Evolutionary conservation across 176 grass and related monocot species (phyloP), one percentile per base, ranked within the genome.

Genomic region (maize (Zea mays)): DNA sequence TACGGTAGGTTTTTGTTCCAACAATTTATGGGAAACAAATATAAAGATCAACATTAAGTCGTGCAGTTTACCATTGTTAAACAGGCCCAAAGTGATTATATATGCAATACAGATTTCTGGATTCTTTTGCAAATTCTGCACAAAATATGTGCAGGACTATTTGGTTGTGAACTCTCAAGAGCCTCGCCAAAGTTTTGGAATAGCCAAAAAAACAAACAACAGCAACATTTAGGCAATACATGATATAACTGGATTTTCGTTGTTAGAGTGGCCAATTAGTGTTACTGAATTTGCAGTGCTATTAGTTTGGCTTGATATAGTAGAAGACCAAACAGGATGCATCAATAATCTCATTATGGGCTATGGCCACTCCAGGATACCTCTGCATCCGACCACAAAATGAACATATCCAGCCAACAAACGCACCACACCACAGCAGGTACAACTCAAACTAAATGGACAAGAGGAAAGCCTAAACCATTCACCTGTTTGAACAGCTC

Each of bases 401-500:
- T 61, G 40, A 82, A 47, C 43, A 76, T 34, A 78, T 80, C 44
- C 19, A 80, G 15, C 13, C 7, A 2, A 33, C 12, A 79, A 49
- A 27, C 27, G 27, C 27, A 27, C 27, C 20, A 3, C 50, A 20
- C 42, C 4, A 38, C 66, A 84, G 81, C 88, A 62, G 8, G 19
- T 14, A 19, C 34, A 77, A 73, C 9, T 39, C 67, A 66, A 86
- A 71, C 38, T 34, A 79, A 47, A 71, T 42, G 50, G 7, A 74
- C 37, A 39, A 39, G 62, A 89, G 63, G 43, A 6, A 57, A 69
- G 67, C 11, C 37, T 17, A 51, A 60, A 10, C 52, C 63, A 62
- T 56, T 80, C 82, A 98, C 96, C 90, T 99, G 96, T 62, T 86
- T 74, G 87, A 99, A 99, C 20, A 99, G 83, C 85, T 99, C 96